Conservation (phyloP, 2,329 filamentous ascomycete species). For the Neonectria ditissima region DNA sequence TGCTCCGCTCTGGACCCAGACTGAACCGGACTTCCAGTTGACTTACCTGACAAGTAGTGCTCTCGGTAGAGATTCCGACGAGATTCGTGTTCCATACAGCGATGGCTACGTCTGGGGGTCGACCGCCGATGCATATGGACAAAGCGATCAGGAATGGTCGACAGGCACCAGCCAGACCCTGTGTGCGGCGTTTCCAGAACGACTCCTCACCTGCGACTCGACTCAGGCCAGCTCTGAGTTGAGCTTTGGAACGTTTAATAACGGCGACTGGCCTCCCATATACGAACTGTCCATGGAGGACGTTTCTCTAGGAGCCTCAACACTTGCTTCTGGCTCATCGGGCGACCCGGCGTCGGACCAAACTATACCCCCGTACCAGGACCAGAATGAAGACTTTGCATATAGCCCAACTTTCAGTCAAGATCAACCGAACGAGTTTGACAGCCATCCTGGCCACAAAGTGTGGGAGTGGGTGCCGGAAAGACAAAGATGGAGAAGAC, state of each 20-base stretch:
- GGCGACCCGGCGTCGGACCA: background rate
- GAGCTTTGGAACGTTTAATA: too few relatives aligned
- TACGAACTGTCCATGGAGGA: background rate
- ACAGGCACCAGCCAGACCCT: background rate
- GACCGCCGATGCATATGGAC: background rate
- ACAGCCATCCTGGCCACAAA: slow-evolving; percentile 16
- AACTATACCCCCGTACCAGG: background rate
- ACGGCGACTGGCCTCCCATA: background rate
- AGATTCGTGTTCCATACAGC: too few relatives aligned
- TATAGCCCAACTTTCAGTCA: background rate
- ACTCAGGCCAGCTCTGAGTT: background rate
- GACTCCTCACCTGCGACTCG: background rate
- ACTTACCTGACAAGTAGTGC: too few relatives aligned
- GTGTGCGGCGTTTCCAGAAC: background rate
- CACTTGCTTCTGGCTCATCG: background rate
- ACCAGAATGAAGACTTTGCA: background rate
- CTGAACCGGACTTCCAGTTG: background rate
- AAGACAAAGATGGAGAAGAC: slow-evolving; percentile 13
- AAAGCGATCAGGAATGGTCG: background rate
- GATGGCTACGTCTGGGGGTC: background rate
- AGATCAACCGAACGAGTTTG: slow-evolving; percentile 9
- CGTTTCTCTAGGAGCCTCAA: background rate
- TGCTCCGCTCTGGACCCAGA: background rate
- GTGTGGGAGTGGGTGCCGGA: slow-evolving; percentile 24
- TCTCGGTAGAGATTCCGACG: background rate